Base-by-base conservation (phyloP, 305 asterid genomes). In the Fraxinus greggii region DNA sequence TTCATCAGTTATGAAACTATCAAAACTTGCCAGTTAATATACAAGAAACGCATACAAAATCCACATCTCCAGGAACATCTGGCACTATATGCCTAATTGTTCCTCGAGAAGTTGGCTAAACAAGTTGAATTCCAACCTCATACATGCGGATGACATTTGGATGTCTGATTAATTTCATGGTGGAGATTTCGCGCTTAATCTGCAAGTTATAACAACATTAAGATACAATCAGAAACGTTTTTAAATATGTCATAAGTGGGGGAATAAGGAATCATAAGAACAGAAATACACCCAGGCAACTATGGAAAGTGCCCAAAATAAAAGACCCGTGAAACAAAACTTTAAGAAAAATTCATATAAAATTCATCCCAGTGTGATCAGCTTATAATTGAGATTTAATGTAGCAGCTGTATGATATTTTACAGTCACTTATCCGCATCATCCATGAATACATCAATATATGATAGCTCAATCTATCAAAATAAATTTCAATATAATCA, bases 141-240 rank as follows among this genome's bases (percentile, higher is more conserved):
- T 35, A 88, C 98, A 96, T 91, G 59, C 97, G 96, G 82, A 96
- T 94, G 82, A 94, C 99, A 89, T 96, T 91, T 31, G 99, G 99
- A 81, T 96, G 99, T 88, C 94, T 88, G 78, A 96, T 89, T 78
- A 96, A 78, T 86, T 96, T 96, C 99, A 96, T 96, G 84, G 99
- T 96, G 38, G 98, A 93, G 29, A 96, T 94, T 90, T 96, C 99
- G 9, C 98, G 95, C 86, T 94, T 96, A 86, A 96, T 94, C 99
- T 96, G 96, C 91, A 85, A 12, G 42, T 78, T 35, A 51, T 28
- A 45, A 15, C 17, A 63, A 26, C 23, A 63, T 21, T 24, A 63
- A 63, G 31, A 63, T 6, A n/a, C 31, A 26, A 63, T 63, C 32
- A 63, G n/a, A 63, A 63, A 61, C 3, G 70, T 61, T 61, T 56